Evolutionary conservation across 805 yeast genomes (phyloP), one percentile per base, ranked within the genome.

Genomic region (Komagataella pseudopastoris): DNA sequence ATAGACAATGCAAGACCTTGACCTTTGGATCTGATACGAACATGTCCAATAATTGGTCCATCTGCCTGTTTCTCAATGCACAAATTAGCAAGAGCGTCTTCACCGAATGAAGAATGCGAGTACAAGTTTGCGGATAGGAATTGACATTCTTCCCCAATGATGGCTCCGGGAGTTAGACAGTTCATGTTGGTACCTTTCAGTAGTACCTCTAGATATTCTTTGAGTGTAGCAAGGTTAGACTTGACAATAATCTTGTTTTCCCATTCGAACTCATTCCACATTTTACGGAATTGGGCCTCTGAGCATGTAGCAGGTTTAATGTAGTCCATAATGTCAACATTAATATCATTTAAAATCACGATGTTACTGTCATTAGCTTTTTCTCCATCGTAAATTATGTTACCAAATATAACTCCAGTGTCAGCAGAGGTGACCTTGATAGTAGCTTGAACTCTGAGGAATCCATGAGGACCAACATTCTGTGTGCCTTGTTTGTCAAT

Each of bases 261-360:
- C 99, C 99, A 93, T 71, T 93, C 99, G 64, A 95, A 93, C 66
- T 90, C 97, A 65, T 89, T 88, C 99, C 99, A 93, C 98, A 90
- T 91, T 61, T 82, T 78, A 63, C 99, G 85, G 85, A 93, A 93
- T 58, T 80, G 85, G 47, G 82, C 80, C 69, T 91, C 98, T 14
- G 89, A 72, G 66, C 96, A 87, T 22, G 78, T 76, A n/a, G 95
- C 93, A 18, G 99, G 97, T 65, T 88, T 88, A 67, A 93, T 89
- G 71, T 93, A 93, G 68, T 93, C 98, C 89, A 93, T 88, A 51
- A 93, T 87, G 65, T 93, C 96, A 53, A 93, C 90, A 64, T 90
- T 96, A 49, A 93, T 89, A 64, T 93, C 98, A 61, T 88, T 88
- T 63, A 93, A 75, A 53, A 93, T 90, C 53, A 93, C 96, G 66